phyloP scores from a whole-genome alignment of 768 basidiomycete genomes.

The Termitomyces sp. region DNA sequence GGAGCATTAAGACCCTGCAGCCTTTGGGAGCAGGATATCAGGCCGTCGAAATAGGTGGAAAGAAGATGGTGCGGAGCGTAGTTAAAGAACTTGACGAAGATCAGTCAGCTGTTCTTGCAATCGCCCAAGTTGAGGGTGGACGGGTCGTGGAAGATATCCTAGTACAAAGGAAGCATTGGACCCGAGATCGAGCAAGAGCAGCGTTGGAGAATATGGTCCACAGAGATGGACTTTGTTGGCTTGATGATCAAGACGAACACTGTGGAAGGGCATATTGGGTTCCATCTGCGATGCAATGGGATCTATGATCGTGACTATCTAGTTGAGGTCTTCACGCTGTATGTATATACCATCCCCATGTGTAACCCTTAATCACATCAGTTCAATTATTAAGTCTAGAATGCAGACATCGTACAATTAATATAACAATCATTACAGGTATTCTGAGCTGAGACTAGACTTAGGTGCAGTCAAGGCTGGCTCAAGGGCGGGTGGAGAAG shows the following conservation, averaged over 20 bases:
- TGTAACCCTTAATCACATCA: background rate
- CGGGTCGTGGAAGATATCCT: conserved; percentile 64
- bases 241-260: conserved; percentile 82
- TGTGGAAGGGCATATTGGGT: conserved; percentile 80
- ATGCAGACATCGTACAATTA: background rate
- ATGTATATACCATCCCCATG: background rate
- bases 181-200: conserved; percentile 64
- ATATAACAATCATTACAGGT: conserved; percentile 1
- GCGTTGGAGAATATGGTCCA: conserved; percentile 90
- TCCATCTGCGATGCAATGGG: conserved; percentile 85
- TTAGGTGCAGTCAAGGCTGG: conserved; percentile 11
- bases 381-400: background rate
- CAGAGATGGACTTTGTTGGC: conserved; percentile 90
- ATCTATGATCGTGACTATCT: conserved; percentile 35
- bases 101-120: conserved; percentile 76
- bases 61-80: conserved; percentile 85
- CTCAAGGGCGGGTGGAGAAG: conserved; percentile 5
- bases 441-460: conserved; percentile 10
- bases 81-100: conserved; percentile 89
- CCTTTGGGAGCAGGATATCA: conserved; percentile 93
- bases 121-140: conserved; percentile 68
- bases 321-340: background rate
- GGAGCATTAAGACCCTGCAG: conserved; percentile 82
- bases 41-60: conserved; percentile 68
- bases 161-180: conserved; percentile 69